Conservation (phyloP, 345 rosid species). For the Excoecaria cochinchinensis region DNA sequence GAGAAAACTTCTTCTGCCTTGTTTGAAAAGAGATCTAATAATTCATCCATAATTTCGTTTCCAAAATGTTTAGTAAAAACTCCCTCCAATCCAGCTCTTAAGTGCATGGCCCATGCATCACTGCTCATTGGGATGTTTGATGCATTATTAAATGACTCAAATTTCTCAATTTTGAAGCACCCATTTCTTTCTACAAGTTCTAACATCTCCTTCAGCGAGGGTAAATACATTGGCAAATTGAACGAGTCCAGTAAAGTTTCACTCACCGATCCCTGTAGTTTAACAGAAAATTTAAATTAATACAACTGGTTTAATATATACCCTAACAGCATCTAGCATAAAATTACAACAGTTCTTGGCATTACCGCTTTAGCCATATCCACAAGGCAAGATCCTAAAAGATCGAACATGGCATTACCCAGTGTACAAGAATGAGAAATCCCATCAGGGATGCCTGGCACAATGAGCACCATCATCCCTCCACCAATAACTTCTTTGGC, state of each 20-base stretch:
- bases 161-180: slow-evolving; percentile 7
- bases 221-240: slow-evolving; percentile 3
- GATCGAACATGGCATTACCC: slow-evolving; percentile 17
- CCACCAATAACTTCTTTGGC: slow-evolving; percentile 37
- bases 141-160: background rate
- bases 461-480: slow-evolving; percentile 35
- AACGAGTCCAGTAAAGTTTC: slow-evolving; percentile 4
- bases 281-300: background rate
- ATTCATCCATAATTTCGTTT: slow-evolving; percentile 19
- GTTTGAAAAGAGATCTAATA: slow-evolving; percentile 25
- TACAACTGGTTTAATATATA: no score
- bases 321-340: background rate
- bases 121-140: no score
- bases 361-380: slow-evolving; percentile 44
- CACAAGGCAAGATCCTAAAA: slow-evolving; percentile 35
- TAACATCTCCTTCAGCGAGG: background rate
- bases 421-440: slow-evolving; percentile 18
- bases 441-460: slow-evolving; percentile 36
- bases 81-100: slow-evolving; percentile 15
- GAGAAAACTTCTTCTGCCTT: slow-evolving; percentile 14
- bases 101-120: background rate
- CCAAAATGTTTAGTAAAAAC: slow-evolving; percentile 29
- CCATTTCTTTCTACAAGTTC: slow-evolving; percentile 4
- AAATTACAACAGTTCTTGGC: background rate
- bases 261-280: slow-evolving; percentile 1